Evolutionary conservation across 805 yeast species (phyloP).

Genomic region (Sugiyamaella chiloensis): DNA sequence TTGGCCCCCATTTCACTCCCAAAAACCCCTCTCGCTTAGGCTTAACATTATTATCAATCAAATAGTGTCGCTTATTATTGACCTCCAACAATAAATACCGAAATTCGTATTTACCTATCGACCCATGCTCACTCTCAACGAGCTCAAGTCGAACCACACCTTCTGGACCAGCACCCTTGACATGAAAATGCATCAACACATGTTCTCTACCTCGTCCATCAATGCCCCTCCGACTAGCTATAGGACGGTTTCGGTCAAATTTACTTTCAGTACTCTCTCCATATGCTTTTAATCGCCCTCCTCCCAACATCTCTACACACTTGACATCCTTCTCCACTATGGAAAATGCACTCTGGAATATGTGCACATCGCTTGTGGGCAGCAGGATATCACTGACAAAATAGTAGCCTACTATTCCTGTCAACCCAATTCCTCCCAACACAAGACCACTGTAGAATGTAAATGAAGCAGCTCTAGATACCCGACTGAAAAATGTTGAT

Average conservation of each 20-base stretch:
- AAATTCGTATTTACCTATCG: constrained; percentile 56
- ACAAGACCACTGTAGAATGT: constrained; percentile 34
- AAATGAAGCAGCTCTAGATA: constrained; percentile 31
- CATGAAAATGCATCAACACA: constrained; percentile 79
- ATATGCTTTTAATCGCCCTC: constrained; percentile 71
- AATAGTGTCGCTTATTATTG: constrained; percentile 65
- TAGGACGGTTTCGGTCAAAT: constrained; percentile 88
- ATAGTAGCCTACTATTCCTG: constrained; percentile 62
- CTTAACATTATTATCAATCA: constrained; percentile 42
- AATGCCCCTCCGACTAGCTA: constrained; percentile 54
- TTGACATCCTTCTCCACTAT: constrained; percentile 65
- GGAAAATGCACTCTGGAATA: constrained; percentile 82
- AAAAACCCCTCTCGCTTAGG: constrained; percentile 53
- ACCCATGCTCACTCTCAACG: constrained; percentile 32
- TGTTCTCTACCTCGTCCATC: constrained; percentile 80
- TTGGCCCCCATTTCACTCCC: constrained; percentile 87
- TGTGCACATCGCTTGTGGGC: constrained; percentile 88
- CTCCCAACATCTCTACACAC: constrained; percentile 56
- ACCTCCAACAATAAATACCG: constrained; percentile 73
- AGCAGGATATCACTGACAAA: constrained; percentile 76
- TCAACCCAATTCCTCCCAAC: constrained; percentile 33
- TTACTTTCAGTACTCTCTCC: constrained; percentile 69
- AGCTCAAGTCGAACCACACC: constrained; percentile 82
- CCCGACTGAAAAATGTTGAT: constrained; percentile 15
- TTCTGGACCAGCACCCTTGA: constrained; percentile 61